Evolutionary conservation across 2,329 filamentous ascomycete species (phyloP), one percentile per base, ranked within the genome.

Genomic region (Neopestalotiopsis sp.): DNA sequence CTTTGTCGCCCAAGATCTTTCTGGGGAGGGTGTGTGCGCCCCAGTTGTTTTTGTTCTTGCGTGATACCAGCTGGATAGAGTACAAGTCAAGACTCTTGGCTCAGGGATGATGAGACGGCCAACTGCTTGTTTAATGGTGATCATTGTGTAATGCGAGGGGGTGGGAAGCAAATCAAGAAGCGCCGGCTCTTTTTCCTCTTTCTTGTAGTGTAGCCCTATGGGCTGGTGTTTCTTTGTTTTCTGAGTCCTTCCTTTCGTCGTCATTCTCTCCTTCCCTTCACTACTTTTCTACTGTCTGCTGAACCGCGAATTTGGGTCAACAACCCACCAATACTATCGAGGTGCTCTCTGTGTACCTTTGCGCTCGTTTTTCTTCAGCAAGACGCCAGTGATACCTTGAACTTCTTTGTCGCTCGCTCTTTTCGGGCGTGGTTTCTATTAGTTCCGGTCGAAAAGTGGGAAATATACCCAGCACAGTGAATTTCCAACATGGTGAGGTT

Each of bases 401-500:
- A 38, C 10, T 53, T 53, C 17, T n/a, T 53, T 53, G 45, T 53
- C 20, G 14, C n/a, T 17, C 45, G 45, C 45, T 53, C 6, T 53
- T 53, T 53, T 20, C 6, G 7, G n/a, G 45, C 9, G 17, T 53
- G 17, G 45, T 24, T 24, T 20, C 20, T 53, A 9, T 9, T 53
- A 9, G 5, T 53, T n/a, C 20, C 45, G 7, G 17, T 20, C 20
- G 42, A 14, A 53, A 20, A 53, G 45, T 53, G 45, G 6, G 45
- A 38, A 38, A 53, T 14, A 17, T 20, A 5, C 45, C 17, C 45
- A 24, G n/a, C 45, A 7, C 5, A 24, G 57, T 14, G 13, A 13
- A 59, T 59, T 5, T 30, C 13, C 68, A 66, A 42, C 61, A 74
- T 73, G 76, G 75, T 77, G 74, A 75, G 69, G 63, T 69, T 70